A percentile compares a stretch with the other conserved stretches of the same genome.
These are phyloP conservation scores for Calendula officinalis DNA, from an alignment of 129 eudicot genomes.

Conservation along the genomic window DNA sequence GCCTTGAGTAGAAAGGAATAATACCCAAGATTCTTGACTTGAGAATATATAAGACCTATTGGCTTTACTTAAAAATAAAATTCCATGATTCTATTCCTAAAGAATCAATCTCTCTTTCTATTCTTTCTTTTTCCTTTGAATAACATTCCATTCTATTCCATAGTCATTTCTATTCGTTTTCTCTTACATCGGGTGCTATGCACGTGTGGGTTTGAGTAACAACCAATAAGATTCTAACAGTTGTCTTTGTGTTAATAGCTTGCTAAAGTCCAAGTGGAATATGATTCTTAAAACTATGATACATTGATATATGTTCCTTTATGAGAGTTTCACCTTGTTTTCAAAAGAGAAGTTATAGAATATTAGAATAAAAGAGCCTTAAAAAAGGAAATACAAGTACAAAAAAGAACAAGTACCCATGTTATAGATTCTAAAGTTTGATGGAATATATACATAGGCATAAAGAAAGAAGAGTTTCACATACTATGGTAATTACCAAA, in stretches of 20 bases:
- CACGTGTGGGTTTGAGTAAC: constrained; percentile 32
- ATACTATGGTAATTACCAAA: constrained; percentile 22
- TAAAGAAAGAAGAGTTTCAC: constrained; percentile 27
- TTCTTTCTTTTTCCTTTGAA: constrained; percentile 27
- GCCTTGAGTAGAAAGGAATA: constrained; percentile 59
- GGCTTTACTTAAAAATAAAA: constrained; percentile 62
- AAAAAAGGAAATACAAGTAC: constrained; percentile 39
- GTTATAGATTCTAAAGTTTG: constrained; percentile 41
- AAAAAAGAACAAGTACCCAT: constrained; percentile 35
- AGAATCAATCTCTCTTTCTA: constrained; percentile 27
- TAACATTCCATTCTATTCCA: constrained; percentile 45
- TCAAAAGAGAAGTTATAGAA: constrained; percentile 27
- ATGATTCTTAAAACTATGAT: constrained; percentile 39
- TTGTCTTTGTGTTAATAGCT: constrained; percentile 24
- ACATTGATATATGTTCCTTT: constrained; percentile 34
- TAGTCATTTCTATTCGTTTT: constrained; percentile 59
- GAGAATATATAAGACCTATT: constrained; percentile 36
- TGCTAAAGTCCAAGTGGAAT: constrained; percentile 37
- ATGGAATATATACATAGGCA: constrained; percentile 32
- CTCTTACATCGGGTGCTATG: constrained; percentile 34
- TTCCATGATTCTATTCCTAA: constrained; percentile 71
- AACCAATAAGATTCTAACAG: constrained; percentile 21
- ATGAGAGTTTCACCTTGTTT: constrained; percentile 41
- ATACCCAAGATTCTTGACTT: constrained; percentile 60
- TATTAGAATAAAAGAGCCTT: constrained; percentile 30